A percentile compares a stretch with the other conserved stretches of the same genome.
These are phyloP conservation scores for Curvularia hawaiiensis DNA, from an alignment of 2,329 filamentous ascomycete species.

Conservation along the genomic window DNA sequence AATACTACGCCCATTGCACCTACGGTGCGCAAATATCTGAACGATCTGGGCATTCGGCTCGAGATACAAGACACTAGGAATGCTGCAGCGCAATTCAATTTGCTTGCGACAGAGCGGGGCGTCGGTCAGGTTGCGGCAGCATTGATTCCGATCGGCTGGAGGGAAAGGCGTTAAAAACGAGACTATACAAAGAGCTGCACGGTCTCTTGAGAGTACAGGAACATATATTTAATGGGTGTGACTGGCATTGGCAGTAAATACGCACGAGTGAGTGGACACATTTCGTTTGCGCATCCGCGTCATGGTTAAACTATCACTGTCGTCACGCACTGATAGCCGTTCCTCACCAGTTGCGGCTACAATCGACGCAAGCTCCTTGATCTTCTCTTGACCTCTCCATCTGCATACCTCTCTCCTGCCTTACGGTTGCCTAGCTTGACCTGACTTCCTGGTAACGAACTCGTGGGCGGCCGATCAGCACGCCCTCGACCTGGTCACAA, in stretches of 20 bases:
- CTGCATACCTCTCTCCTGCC: not conserved
- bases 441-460: not conserved
- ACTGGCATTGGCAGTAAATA: not conserved
- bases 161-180: conserved; percentile 51
- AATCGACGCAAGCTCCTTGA: not conserved
- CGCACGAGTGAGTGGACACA: not conserved
- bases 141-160: conserved; percentile 85
- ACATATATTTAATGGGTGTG: not conserved
- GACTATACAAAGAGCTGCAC: not conserved
- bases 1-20: conserved; percentile 78
- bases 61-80: conserved; percentile 93
- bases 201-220: not conserved
- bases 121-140: conserved; percentile 85
- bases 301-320: not conserved
- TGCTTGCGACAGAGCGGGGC: conserved; percentile 92
- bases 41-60: conserved; percentile 78
- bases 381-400: too few species aligned
- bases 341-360: not conserved
- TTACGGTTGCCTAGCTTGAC: not conserved
- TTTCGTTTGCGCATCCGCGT: not conserved
- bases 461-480: not conserved
- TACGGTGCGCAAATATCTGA: conserved; percentile 72
- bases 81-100: conserved; percentile 91
- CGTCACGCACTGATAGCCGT: not conserved
- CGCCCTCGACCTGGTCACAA: not conserved